Evolutionary conservation across 805 yeast genomes (phyloP).

Genomic region (Metschnikowia cubensis): DNA sequence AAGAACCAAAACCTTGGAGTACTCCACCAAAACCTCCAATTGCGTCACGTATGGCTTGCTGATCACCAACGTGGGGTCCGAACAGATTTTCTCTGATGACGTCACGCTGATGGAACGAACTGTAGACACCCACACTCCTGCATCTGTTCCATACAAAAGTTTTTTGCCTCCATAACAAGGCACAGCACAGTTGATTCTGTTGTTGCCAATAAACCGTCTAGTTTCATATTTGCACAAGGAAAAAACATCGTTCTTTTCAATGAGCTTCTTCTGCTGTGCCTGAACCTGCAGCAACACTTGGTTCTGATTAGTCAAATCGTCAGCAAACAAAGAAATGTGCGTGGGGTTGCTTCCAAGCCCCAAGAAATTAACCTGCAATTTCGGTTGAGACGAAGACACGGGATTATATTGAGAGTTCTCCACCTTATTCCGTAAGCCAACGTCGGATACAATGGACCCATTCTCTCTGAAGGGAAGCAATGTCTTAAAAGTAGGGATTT

Average conservation of each 20-base stretch:
- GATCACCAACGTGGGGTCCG: slow-evolving; percentile 73
- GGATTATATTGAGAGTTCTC: slow-evolving; percentile 27
- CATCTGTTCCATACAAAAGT: slow-evolving; percentile 84
- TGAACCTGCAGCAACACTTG: slow-evolving; percentile 76
- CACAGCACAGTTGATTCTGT: slow-evolving; percentile 84
- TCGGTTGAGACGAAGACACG: slow-evolving; percentile 26
- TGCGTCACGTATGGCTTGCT: slow-evolving; percentile 77
- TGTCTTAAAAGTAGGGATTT: slow-evolving; percentile 57
- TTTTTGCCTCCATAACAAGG: slow-evolving; percentile 95
- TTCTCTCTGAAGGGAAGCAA: slow-evolving; percentile 34
- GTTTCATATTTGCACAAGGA: slow-evolving; percentile 72
- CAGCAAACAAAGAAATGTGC: slow-evolving; percentile 50
- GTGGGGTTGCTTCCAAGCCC: slow-evolving; percentile 54
- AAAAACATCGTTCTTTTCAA: slow-evolving; percentile 72
- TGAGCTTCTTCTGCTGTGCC: slow-evolving; percentile 70
- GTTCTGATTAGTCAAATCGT: slow-evolving; percentile 60
- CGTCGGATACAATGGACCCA: slow-evolving; percentile 37
- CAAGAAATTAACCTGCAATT: slow-evolving; percentile 48
- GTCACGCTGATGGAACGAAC: slow-evolving; percentile 51
- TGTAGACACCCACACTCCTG: slow-evolving; percentile 83
- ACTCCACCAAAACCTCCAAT: slow-evolving; percentile 87
- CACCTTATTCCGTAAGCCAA: slow-evolving; percentile 25
- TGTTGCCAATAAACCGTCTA: slow-evolving; percentile 65
- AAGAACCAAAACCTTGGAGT: slow-evolving; percentile 73
- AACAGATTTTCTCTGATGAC: slow-evolving; percentile 48